A percentile compares a stretch with the other conserved stretches of the same genome.
phyloP scores from a whole-genome alignment of 805 yeast genomes.

The Kodamaea hsintzibuensis region DNA sequence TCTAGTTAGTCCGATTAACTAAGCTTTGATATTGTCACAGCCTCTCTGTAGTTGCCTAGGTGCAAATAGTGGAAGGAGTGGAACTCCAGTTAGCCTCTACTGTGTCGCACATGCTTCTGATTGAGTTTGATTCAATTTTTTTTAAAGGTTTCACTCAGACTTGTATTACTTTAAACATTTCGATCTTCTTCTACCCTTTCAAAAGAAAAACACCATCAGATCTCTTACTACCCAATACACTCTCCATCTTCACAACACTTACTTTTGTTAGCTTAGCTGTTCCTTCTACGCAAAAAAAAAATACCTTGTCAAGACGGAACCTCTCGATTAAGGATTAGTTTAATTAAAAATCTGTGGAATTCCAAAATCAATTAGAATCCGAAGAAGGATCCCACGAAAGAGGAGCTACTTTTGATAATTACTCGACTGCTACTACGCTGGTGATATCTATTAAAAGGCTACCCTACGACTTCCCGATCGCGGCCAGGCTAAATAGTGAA shows the following conservation, averaged over 20 bases:
- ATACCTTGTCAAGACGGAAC: not conserved
- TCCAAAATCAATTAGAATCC: slow-evolving; percentile 3
- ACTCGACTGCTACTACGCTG: not conserved
- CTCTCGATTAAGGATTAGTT: slow-evolving; percentile 4
- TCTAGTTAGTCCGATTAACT: no score
- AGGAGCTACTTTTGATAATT: not conserved
- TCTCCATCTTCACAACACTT: not conserved
- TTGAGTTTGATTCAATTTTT: not conserved
- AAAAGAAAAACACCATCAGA: not conserved
- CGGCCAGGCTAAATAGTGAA: not conserved
- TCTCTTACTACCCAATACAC: not conserved
- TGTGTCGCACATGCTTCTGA: not conserved
- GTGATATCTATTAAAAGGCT: not conserved
- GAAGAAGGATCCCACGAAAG: not conserved
- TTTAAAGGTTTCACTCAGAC: not conserved
- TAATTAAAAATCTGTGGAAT: slow-evolving; percentile 1
- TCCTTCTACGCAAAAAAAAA: slow-evolving; percentile 1
- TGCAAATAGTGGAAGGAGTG: not conserved
- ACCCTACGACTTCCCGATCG: not conserved
- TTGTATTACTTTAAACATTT: not conserved
- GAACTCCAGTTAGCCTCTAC: not conserved
- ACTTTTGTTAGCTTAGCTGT: not conserved
- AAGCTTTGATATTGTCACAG: no score
- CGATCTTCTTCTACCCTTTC: not conserved
- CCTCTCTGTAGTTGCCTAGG: no score